Evolutionary conservation across 768 basidiomycete species (phyloP).

Genomic region (Melanogaster broomeanus): DNA sequence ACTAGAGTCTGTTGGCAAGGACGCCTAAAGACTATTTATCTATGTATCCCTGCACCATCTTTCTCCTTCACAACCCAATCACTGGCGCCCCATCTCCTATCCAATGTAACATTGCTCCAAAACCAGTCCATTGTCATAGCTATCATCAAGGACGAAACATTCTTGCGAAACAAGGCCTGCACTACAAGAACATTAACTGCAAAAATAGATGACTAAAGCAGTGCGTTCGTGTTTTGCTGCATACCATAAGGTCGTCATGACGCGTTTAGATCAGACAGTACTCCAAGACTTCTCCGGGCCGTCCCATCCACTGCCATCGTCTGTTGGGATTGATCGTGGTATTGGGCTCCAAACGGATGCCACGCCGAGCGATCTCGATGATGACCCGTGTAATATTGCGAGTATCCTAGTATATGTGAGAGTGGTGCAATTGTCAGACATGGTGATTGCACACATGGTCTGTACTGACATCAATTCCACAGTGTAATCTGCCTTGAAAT

Average conservation of each 20-base stretch:
- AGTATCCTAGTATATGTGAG: slow-evolving; percentile 60
- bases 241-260: slow-evolving; percentile 12
- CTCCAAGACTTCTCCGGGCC: slow-evolving; percentile 65
- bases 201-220: neutral
- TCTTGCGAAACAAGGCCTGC: neutral
- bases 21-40: slow-evolving; percentile 11
- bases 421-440: slow-evolving; percentile 3
- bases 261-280: slow-evolving; percentile 24
- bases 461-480: slow-evolving; percentile 84
- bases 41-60: slow-evolving; percentile 1
- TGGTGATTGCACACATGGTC: neutral
- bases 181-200: neutral
- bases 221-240: neutral
- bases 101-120: neutral
- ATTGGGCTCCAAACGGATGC: slow-evolving; percentile 72
- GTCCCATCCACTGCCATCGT: slow-evolving; percentile 89
- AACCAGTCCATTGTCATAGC: neutral
- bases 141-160: slow-evolving; percentile 1
- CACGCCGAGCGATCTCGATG: slow-evolving; percentile 70
- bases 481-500: slow-evolving; percentile 85
- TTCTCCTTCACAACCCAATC: neutral
- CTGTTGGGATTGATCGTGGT: slow-evolving; percentile 62
- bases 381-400: slow-evolving; percentile 87
- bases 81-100: neutral
- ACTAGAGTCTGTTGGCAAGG: slow-evolving; percentile 10